Conservation (phyloP, 1,284 basidiomycete genomes). For the Naganishia cerealis region DNA sequence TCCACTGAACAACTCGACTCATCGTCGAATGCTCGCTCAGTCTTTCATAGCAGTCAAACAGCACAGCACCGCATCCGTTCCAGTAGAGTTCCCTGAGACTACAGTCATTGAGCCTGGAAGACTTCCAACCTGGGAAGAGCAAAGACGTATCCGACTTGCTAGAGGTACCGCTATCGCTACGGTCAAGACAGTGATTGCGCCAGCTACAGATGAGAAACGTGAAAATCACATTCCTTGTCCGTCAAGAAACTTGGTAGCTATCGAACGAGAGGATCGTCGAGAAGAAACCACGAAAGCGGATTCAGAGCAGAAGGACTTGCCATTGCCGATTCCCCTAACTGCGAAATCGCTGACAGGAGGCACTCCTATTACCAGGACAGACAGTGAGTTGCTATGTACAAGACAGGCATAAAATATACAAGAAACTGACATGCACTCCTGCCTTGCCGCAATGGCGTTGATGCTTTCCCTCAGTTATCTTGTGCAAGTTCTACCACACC, state of each 20-base stretch:
- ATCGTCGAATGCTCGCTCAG: slow-evolving; percentile 12
- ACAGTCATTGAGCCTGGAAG: slow-evolving; percentile 20
- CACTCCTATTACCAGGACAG: slow-evolving; percentile 15
- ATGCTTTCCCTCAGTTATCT: slow-evolving; percentile 43
- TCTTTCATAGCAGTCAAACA: not conserved
- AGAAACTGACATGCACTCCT: not conserved
- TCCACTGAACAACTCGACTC: slow-evolving; percentile 14
- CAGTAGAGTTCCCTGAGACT: slow-evolving; percentile 19
- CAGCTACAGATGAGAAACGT: not conserved
- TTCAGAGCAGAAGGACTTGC: not conserved
- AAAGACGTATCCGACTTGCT: slow-evolving; percentile 15
- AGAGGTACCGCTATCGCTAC: slow-evolving; percentile 30
- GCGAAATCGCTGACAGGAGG: not conserved
- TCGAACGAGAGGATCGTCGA: slow-evolving; percentile 11
- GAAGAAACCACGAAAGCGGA: not conserved
- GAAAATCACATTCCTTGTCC: not conserved
- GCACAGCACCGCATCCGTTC: not conserved
- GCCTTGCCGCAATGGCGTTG: too few relatives aligned
- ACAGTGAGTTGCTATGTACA: slow-evolving; percentile 8
- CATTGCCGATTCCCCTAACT: not conserved
- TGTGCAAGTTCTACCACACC: slow-evolving; percentile 54
- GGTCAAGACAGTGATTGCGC: slow-evolving; percentile 17
- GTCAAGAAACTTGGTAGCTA: slow-evolving; percentile 13
- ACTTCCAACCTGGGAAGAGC: slow-evolving; percentile 14
- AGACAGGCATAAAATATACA: too few relatives aligned